A percentile compares a stretch with the other conserved stretches of the same genome.
Evolutionary conservation across 2,329 filamentous ascomycete species (phyloP).

Genomic region (Penicillium sp.): DNA sequence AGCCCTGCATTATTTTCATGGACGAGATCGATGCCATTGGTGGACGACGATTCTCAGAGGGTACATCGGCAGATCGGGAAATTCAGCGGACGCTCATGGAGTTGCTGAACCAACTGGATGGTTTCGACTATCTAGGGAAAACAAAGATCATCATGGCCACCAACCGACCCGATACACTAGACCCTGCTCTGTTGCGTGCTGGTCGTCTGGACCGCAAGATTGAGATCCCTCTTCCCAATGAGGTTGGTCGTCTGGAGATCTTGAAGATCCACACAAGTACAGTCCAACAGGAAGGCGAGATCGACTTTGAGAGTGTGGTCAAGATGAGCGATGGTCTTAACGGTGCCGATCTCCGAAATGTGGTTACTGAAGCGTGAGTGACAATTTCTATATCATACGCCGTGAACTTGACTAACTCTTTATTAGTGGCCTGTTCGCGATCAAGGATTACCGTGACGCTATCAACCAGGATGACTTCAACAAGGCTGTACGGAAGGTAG

Average conservation of each 20-base stretch:
- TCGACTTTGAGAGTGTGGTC: slow-evolving; percentile 98
- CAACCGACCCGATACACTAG: slow-evolving; percentile 93
- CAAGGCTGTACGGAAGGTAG: slow-evolving; percentile 96
- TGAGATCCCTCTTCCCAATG: slow-evolving; percentile 94
- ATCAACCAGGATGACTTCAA: slow-evolving; percentile 99
- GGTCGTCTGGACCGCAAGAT: slow-evolving; percentile 96
- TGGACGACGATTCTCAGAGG: slow-evolving; percentile 92
- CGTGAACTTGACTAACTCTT: slow-evolving; percentile 17
- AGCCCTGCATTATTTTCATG: slow-evolving; percentile 99
- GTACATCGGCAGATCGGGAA: slow-evolving; percentile 94
- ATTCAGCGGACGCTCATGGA: slow-evolving; percentile 99
- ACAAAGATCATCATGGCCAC: slow-evolving; percentile 99
- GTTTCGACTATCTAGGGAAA: slow-evolving; percentile 98
- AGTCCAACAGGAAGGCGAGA: slow-evolving; percentile 86
- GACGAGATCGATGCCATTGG: slow-evolving; percentile 99
- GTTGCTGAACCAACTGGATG: slow-evolving; percentile 94
- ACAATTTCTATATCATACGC: background rate
- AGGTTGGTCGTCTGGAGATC: slow-evolving; percentile 93
- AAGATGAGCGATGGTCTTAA: slow-evolving; percentile 99
- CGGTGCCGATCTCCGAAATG: slow-evolving; percentile 93
- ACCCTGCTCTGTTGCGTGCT: slow-evolving; percentile 86
- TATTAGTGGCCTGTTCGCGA: slow-evolving; percentile 82
- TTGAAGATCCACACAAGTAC: slow-evolving; percentile 92
- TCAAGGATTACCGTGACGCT: slow-evolving; percentile 95
- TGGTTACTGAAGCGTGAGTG: slow-evolving; percentile 95